Percentiles rank a stretch among this genome's conserved stretches.
Evolutionary conservation across 306 rosid species (phyloP).

Genomic region (Adenanthera pavonina): DNA sequence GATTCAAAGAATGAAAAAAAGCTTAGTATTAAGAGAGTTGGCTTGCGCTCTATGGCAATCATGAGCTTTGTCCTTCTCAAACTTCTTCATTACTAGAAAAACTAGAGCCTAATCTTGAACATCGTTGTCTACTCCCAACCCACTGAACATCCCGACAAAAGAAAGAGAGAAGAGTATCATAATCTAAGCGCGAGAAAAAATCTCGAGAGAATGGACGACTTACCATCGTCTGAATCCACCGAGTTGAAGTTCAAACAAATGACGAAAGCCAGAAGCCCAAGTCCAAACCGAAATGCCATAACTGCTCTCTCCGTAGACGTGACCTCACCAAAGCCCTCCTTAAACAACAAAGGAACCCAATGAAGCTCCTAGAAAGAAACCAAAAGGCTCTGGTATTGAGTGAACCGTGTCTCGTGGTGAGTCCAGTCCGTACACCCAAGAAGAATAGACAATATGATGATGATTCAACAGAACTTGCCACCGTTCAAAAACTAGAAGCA

Average conservation of each 20-base stretch:
- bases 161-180: not conserved
- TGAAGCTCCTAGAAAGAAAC: constrained; percentile 24
- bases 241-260: constrained; percentile 49
- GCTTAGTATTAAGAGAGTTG: constrained; percentile 22
- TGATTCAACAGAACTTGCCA: constrained; percentile 23
- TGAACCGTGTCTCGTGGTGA: constrained; percentile 4
- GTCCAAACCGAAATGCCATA: constrained; percentile 63
- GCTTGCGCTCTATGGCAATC: constrained; percentile 33
- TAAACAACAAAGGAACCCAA: not conserved
- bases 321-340: constrained; percentile 26
- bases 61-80: not conserved
- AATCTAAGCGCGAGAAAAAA: constrained; percentile 2
- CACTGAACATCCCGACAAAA: not conserved
- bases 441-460: not conserved
- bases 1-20: not conserved
- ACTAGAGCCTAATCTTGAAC: constrained; percentile 32
- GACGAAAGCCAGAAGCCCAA: constrained; percentile 59
- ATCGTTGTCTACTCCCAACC: constrained; percentile 4
- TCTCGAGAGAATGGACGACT: constrained; percentile 40
- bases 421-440: constrained; percentile 26
- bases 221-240: constrained; percentile 83
- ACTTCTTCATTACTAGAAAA: not conserved
- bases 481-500: constrained; percentile 31
- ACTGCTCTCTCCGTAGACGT: constrained; percentile 17
- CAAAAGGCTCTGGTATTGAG: not conserved